These are phyloP conservation scores for Spathaspora sp. DNA, from an alignment of 1,139 yeast genomes.

Conservation along the genomic window DNA sequence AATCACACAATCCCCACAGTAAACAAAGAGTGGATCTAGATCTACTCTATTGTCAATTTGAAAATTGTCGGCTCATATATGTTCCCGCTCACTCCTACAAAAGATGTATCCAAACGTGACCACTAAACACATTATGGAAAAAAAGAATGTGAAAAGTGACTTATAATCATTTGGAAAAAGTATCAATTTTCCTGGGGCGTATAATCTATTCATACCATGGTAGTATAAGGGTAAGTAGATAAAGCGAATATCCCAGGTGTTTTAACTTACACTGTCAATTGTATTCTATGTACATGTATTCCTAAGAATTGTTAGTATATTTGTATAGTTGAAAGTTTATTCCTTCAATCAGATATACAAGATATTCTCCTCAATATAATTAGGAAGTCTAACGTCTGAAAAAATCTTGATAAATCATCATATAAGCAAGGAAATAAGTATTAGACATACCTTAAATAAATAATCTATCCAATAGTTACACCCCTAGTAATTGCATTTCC, in stretches of 20 bases:
- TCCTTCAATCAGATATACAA: conserved; percentile 22
- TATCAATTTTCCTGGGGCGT: conserved; percentile 19
- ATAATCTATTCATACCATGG: conserved; percentile 19
- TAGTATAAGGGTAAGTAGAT: conserved; percentile 13
- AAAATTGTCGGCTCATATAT: neutral
- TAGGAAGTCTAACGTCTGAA: conserved; percentile 34
- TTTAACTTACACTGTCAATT: neutral
- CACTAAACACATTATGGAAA: conserved; percentile 1
- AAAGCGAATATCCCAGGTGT: conserved; percentile 18
- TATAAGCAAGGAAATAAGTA: conserved; percentile 5
- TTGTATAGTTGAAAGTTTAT: neutral
- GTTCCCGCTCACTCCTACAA: neutral
- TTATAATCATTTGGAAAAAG: neutral
- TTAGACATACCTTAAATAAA: conserved; percentile 9
- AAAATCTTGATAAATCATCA: conserved; percentile 30
- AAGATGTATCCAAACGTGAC: neutral
- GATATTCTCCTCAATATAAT: conserved; percentile 26
- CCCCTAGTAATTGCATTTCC: conserved; percentile 68
- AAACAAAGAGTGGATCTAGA: too few relatives aligned
- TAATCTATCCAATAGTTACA: conserved; percentile 33
- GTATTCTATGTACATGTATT: conserved; percentile 4
- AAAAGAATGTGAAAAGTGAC: neutral
- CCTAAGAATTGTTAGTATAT: conserved; percentile 4
- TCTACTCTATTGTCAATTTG: neutral
- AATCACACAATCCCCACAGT: neutral